phyloP scores from a whole-genome alignment of 768 basidiomycete species.

The Collybiopsis luxurians region DNA sequence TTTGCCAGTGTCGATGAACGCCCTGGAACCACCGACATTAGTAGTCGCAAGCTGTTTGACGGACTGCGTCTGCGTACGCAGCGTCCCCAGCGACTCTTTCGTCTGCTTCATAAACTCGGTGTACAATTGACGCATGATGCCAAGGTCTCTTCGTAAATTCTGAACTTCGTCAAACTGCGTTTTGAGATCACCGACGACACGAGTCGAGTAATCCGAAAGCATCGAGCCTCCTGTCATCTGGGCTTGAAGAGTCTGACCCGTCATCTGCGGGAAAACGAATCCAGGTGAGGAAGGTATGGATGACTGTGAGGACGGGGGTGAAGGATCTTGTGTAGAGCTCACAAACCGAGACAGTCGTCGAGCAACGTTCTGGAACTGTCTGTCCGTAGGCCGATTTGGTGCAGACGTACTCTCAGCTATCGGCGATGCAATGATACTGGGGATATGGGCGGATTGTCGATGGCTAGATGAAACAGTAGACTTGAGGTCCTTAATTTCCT shows the following conservation, averaged over 20 bases:
- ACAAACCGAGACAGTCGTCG: conserved; percentile 73
- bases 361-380: conserved; percentile 70
- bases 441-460: conserved; percentile 46
- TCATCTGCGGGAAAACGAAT: conserved; percentile 46
- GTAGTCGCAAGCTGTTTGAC: conserved; percentile 85
- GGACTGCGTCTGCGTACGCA: conserved; percentile 81
- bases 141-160: conserved; percentile 89
- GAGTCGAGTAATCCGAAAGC: conserved; percentile 66
- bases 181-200: conserved; percentile 79
- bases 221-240: conserved; percentile 77
- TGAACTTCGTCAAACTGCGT: conserved; percentile 95
- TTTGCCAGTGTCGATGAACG: conserved; percentile 90
- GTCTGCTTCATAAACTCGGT: conserved; percentile 92
- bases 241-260: conserved; percentile 65
- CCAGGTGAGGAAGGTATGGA: conserved; percentile 18
- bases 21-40: conserved; percentile 81
- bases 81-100: conserved; percentile 74
- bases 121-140: conserved; percentile 92
- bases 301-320: conserved; percentile 19
- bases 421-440: conserved; percentile 31
- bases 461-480: conserved; percentile 53
- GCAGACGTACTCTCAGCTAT: conserved; percentile 66
- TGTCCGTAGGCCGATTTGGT: conserved; percentile 67
- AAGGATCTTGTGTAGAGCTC: conserved; percentile 24
- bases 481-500: conserved; percentile 89